These are phyloP conservation scores for Ricinus communis DNA, from an alignment of 345 rosid genomes.

Conservation along the genomic window DNA sequence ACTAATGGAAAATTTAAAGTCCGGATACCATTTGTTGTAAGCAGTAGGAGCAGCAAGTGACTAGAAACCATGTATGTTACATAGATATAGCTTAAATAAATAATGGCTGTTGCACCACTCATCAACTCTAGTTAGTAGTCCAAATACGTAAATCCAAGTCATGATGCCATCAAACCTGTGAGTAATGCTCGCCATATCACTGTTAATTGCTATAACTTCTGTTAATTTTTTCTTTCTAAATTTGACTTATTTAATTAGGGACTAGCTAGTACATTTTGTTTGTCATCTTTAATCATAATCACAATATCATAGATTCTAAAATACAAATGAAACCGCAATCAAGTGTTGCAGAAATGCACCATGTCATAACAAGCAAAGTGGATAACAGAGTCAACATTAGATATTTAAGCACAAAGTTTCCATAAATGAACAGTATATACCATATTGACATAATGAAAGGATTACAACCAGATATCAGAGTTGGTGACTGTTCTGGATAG, in stretches of 20 bases:
- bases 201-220: no score
- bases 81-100: background rate
- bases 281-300: no score
- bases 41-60: slow-evolving; percentile 1
- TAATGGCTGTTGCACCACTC: background rate
- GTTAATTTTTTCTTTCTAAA: no score
- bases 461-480: slow-evolving; percentile 3
- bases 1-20: slow-evolving; percentile 49
- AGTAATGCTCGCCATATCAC: no score
- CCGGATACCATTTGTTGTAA: slow-evolving; percentile 42
- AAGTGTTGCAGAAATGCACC: background rate
- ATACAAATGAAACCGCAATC: background rate
- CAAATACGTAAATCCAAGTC: no score
- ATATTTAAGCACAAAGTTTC: background rate
- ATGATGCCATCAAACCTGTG: no score
- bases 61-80: no score
- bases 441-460: background rate
- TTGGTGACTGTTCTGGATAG: background rate
- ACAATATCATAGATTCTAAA: background rate
- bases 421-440: background rate
- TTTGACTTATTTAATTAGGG: no score
- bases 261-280: no score
- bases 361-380: background rate
- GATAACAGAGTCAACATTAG: background rate
- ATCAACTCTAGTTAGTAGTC: background rate